phyloP scores from a whole-genome alignment of 2,329 filamentous ascomycete species.

The Lecanosticta acicola region DNA sequence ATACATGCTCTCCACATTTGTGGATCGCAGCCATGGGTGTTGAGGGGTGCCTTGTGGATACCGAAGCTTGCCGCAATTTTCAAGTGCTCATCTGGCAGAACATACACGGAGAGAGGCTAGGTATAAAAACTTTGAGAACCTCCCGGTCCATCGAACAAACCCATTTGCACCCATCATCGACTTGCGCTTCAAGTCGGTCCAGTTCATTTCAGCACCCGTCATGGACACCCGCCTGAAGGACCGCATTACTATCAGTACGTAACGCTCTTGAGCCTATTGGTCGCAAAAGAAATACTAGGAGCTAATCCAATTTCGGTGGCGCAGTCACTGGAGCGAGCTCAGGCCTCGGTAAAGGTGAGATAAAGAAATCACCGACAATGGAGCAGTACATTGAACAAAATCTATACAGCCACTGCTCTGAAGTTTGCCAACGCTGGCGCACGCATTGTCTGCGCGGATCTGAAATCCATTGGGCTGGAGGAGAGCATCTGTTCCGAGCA shows the following conservation, averaged over 20 bases:
- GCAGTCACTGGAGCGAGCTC: slow-evolving; percentile 25
- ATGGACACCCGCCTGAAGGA: slow-evolving; percentile 17
- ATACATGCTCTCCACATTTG: not conserved
- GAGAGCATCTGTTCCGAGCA: slow-evolving; percentile 19
- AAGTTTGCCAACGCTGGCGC: slow-evolving; percentile 25
- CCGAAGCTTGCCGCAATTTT: not conserved
- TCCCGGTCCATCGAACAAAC: too few relatives aligned
- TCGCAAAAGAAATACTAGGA: too few relatives aligned
- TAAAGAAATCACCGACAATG: too few relatives aligned
- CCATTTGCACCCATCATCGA: too few relatives aligned
- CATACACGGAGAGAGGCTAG: too few relatives aligned
- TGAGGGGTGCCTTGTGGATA: not conserved
- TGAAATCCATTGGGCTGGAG: slow-evolving; percentile 19
- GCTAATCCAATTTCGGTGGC: not conserved
- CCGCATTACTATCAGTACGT: slow-evolving; percentile 23
- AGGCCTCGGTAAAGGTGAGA: slow-evolving; percentile 25
- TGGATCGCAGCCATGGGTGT: not conserved
- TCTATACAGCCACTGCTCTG: slow-evolving; percentile 27
- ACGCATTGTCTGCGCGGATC: slow-evolving; percentile 24
- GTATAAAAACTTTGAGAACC: too few relatives aligned
- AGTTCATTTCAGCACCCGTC: too few relatives aligned
- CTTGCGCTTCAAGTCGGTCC: too few relatives aligned
- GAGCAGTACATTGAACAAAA: too few relatives aligned
- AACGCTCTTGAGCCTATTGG: not conserved
- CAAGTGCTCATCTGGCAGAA: too few relatives aligned